Evolutionary conservation across 2,329 filamentous ascomycete species (phyloP), one percentile per base, ranked within the genome.

Genomic region (Paecilomyces niveus): DNA sequence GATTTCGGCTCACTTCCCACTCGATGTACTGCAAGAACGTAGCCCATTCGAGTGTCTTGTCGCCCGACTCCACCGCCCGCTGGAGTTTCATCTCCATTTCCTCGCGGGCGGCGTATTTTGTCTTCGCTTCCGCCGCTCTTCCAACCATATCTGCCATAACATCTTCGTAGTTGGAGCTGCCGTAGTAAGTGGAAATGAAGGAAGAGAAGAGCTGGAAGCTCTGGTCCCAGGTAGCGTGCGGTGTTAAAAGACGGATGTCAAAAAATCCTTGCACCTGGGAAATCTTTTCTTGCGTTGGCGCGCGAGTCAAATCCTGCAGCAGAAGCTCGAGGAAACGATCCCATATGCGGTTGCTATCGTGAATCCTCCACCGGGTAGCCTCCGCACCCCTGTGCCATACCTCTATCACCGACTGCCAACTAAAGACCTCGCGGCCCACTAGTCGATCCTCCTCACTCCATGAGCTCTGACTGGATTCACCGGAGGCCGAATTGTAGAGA

Each of bases 1-100:
- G 82, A 62, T 79, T 80, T 68, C 86, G 84, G 18, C 74, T 79
- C 67, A 87, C 82, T 77, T 99, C 94, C 89, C 90, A 97, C 57
- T 90, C 86, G 18, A 97, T 78, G 67, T 99, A 99, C 57, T 89
- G 84, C 3, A 73, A 74, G 62, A 82, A 82, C 3, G 79, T 74
- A 21, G 73, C 71, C 72, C 82, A 84, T 60, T 86, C 80, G 8
- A 76, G 73, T n/a, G 72, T 71, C 57, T 72, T 75, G 62, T 87
- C 83, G 33, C 76, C 77, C n/a, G 76, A 72, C 51, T 82, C 76
- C 29, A 76, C 70, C 0, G 82, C 82, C 56, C 79, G 77, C 53
- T 78, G 76, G 29, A 87, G 67, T 51, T 78, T 77, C 57, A 79
- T 73, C 66, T 88, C 85, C 59, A 81, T 78, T 21, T 77, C 70